A percentile compares a stretch with the other conserved stretches of the same genome.
phyloP scores from a whole-genome alignment of 2,329 filamentous ascomycete species.

The Sclerotinia glacialis region DNA sequence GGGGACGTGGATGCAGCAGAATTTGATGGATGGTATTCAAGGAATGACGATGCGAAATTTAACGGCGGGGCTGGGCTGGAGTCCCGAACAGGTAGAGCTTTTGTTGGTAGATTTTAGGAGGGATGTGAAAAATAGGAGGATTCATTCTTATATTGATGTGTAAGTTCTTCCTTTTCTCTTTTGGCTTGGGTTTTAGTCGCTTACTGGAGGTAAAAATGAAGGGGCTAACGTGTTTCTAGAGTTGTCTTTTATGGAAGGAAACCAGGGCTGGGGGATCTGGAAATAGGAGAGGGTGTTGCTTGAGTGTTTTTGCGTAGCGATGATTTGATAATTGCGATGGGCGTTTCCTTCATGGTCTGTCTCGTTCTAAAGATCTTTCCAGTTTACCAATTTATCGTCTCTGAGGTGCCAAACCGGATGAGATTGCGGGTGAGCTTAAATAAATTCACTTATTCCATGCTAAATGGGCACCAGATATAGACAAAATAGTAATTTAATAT shows the following conservation, averaged over 20 bases:
- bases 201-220: too few species aligned
- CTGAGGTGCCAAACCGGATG: too few species aligned
- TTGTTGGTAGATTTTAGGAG: slow-evolving; percentile 42
- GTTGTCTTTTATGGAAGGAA: slow-evolving; percentile 18
- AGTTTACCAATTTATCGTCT: too few species aligned
- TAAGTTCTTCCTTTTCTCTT: slow-evolving; percentile 24
- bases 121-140: slow-evolving; percentile 41
- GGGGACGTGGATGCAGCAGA: slow-evolving; percentile 39
- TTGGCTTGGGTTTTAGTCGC: neutral
- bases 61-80: slow-evolving; percentile 43
- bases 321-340: neutral
- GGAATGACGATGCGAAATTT: slow-evolving; percentile 40
- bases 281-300: neutral
- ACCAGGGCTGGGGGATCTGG: neutral
- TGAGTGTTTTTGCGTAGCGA: neutral
- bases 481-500: neutral
- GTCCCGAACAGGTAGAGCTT: slow-evolving; percentile 41
- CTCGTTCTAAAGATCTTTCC: too few species aligned
- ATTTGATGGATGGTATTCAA: slow-evolving; percentile 30
- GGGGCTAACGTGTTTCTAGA: neutral
- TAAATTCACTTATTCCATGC: too few species aligned
- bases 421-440: neutral
- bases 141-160: slow-evolving; percentile 41
- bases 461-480: too few species aligned
- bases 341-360: neutral